phyloP scores from a whole-genome alignment of 768 basidiomycete genomes.

The Tephrocybe sp. region DNA sequence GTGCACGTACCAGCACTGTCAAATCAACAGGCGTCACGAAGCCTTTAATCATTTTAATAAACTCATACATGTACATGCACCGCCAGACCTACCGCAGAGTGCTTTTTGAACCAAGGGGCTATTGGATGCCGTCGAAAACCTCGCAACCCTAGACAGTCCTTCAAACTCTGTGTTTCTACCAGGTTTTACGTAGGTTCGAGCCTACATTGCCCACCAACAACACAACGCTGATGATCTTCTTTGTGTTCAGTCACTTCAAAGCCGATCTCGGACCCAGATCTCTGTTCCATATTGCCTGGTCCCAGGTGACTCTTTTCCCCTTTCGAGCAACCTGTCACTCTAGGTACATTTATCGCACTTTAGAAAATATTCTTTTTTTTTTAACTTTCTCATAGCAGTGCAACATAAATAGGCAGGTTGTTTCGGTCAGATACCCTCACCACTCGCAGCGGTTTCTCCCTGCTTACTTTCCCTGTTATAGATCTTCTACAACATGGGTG shows the following conservation, averaged over 20 bases:
- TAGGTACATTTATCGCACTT: neutral
- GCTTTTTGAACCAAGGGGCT: no score
- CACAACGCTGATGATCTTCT: neutral
- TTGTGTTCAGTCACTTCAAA: neutral
- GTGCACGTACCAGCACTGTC: neutral
- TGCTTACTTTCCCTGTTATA: conserved; percentile 2
- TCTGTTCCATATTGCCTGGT: neutral
- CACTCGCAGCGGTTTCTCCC: neutral
- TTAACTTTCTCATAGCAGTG: neutral
- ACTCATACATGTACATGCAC: no score
- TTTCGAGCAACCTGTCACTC: neutral
- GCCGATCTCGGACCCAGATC: neutral
- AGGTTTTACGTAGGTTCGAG: neutral
- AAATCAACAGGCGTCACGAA: no score
- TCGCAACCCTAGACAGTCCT: neutral
- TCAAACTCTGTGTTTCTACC: neutral
- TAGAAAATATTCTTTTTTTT: neutral
- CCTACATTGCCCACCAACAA: neutral
- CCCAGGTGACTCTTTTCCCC: neutral
- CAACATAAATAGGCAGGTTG: conserved; percentile 3
- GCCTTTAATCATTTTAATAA: no score
- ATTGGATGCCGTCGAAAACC: no score
- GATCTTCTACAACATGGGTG: conserved; percentile 11
- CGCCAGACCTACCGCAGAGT: no score
- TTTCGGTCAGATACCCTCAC: neutral